Base-by-base conservation (phyloP, 176 grass and related monocot species). In the Ampelocalamus luodianensis region DNA sequence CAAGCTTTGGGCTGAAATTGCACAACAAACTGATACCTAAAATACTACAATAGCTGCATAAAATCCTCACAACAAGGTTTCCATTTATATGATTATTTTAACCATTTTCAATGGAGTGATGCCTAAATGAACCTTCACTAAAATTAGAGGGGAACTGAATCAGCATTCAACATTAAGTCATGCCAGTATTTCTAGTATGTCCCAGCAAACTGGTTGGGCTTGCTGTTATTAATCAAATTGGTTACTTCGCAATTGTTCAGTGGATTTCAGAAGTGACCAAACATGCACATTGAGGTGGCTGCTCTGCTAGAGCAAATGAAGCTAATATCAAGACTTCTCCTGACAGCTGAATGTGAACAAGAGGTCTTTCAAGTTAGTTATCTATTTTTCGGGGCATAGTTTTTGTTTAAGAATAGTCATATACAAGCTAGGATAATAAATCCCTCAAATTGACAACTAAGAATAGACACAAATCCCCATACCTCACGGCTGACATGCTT, bases 401-500 rank as follows among this genome's bases (percentile, higher is more conserved):
- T 12, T 72, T 46, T 72, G 34, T 50, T 81, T 58, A 45, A 22
- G 74, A 24, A 49, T 13, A 61, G 32, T 10, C 16, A 68, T 50
- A 38, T 15, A 34, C 32, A 34, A 34, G 32, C 32, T 34, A 34
- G 32, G 32, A 34, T 34, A 34, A 34, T 34, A 34, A 34, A 34
- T 34, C 32, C 32, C 32, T 34, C 1, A 71, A 58, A 56, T 5
- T 45, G 76, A 77, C 13, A 87, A n/a, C 27, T 26, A 51, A 53
- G 55, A 77, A 5, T 32, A 13, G 86, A 15, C 7, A 55, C 5
- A 45, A 54, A 40, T 65, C 36, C 0, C 8, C 59, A 78, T 91
- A 99, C 96, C 96, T 99, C 96, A 6, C 90, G 91, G 91, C 88
- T 99, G 65, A 83, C 72, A 79, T 89, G 93, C 49, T 99, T 99